Evolutionary conservation across 805 yeast species (phyloP), one percentile per base, ranked within the genome.

Genomic region (Danielozyma ontarioensis): DNA sequence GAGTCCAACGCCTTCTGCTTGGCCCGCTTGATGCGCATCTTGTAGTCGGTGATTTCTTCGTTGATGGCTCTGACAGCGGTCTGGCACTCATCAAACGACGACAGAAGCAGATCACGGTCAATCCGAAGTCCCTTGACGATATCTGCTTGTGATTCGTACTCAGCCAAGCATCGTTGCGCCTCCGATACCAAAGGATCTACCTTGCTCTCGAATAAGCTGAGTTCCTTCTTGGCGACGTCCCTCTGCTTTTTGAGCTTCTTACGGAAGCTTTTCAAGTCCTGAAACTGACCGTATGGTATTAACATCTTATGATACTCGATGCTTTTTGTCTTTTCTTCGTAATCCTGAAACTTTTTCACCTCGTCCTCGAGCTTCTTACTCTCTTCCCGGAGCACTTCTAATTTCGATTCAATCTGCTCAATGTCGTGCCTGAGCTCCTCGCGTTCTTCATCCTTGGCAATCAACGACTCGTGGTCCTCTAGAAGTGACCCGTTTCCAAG

Each of bases 401-500:
- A 48, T 26, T 53, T 58, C 3, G 37, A 36, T 24, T 53, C 55
- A 3, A 59, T 33, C 13, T 56, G 55, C 0, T 44, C 45, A 12
- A 72, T 48, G 4, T 54, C 46, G 13, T 48, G 48, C 1, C 39
- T 34, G 13, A 59, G 48, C 6, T 46, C 52, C 29, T 55, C 59
- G 32, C 62, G 50, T 10, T 52, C 50, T 4, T 44, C 53, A 43
- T 84, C 86, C 10, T 75, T 59, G 4, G 55, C 55, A 21, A 73
- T 77, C 30, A 90, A 64, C 18, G 60, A 46, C 24, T 74, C 69
- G 47, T 90, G 94, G 31, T 67, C 68, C 2, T 56, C 57, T 3
- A 77, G 53, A 42, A 89, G 59, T 25, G 72, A 67, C 3, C 80
- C 74, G 32, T 74, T 65, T 4, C 83, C 85, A 21, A 87, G 74